Evolutionary conservation across 108 stramenopile species (phyloP).

Genomic region (Stephanodiscus triporus): DNA sequence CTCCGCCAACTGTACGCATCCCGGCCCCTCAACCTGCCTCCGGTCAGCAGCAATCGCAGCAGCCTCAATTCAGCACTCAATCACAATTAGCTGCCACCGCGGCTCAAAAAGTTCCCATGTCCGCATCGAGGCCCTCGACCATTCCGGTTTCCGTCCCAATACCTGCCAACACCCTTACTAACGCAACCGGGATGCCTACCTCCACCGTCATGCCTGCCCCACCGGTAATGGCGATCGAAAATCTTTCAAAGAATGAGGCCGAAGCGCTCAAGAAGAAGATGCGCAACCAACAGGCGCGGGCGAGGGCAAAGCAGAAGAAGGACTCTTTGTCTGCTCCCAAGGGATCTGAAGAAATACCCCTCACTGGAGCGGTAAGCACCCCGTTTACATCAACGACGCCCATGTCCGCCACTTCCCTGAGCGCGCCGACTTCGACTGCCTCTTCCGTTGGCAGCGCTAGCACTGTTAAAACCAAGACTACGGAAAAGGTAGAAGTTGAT

Average conservation of each 20-base stretch:
- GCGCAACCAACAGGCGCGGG: conserved; percentile 22
- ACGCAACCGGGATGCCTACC: conserved; percentile 13
- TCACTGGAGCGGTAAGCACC: neutral
- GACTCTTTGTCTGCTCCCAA: conserved; percentile 14
- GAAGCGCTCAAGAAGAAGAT: conserved; percentile 18
- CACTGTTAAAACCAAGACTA: conserved; percentile 15
- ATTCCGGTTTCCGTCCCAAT: conserved; percentile 3
- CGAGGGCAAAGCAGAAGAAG: conserved; percentile 39
- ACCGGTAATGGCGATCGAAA: neutral
- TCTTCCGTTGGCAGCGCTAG: conserved; percentile 5
- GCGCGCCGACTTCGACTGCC: conserved; percentile 8
- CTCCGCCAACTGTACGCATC: conserved; percentile 20
- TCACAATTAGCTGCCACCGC: conserved; percentile 8
- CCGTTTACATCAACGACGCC: conserved; percentile 10
- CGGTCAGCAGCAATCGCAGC: conserved; percentile 14
- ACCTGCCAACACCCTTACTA: conserved; percentile 6
- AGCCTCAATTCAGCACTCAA: conserved; percentile 15
- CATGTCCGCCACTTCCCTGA: conserved; percentile 4
- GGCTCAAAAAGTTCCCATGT: conserved; percentile 31
- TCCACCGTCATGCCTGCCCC: conserved; percentile 6
- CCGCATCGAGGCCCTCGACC: neutral
- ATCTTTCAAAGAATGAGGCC: neutral
- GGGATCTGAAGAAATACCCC: neutral
- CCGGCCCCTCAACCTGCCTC: conserved; percentile 2
- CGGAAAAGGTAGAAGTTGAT: conserved; percentile 18